phyloP scores from a whole-genome alignment of 139 green algal species.

The Chlamydomonas sp. region DNA sequence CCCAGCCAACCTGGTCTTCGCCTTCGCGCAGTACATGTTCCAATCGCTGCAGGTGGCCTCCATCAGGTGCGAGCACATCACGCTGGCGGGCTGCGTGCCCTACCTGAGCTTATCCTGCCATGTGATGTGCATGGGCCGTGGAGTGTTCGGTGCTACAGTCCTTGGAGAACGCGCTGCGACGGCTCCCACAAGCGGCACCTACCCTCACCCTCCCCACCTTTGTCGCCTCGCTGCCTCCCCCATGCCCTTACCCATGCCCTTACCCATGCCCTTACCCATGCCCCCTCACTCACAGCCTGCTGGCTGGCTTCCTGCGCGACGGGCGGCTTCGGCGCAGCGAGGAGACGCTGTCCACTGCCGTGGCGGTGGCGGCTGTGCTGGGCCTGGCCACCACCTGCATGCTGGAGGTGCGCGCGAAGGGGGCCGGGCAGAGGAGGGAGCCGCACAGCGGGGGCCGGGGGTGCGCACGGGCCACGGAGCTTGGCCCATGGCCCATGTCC shows the following conservation, averaged over 20 bases:
- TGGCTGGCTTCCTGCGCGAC: constrained; percentile 35
- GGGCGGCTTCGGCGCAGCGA: constrained; percentile 5
- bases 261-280: background rate
- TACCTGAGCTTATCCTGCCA: too few species aligned
- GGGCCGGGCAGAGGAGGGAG: background rate
- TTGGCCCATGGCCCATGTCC: too few species aligned
- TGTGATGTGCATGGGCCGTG: too few species aligned
- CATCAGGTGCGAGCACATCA: constrained; percentile 37
- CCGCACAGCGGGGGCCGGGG: too few species aligned
- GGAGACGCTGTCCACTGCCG: constrained; percentile 27
- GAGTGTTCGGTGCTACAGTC: too few species aligned
- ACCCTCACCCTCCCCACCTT: too few species aligned
- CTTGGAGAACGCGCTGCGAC: too few species aligned
- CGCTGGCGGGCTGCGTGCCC: background rate
- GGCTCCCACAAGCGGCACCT: too few species aligned
- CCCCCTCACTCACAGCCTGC: constrained; percentile 21
- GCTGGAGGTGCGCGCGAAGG: constrained; percentile 23
- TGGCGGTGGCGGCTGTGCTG: constrained; percentile 33
- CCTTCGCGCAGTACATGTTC: constrained; percentile 74
- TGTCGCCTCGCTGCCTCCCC: background rate
- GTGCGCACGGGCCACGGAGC: too few species aligned
- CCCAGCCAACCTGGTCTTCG: constrained; percentile 80
- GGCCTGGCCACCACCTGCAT: background rate
- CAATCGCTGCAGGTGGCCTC: constrained; percentile 44
- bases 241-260: background rate